Conservation (phyloP, 108 stramenopile species). For the Stephanodiscus minutulus region DNA sequence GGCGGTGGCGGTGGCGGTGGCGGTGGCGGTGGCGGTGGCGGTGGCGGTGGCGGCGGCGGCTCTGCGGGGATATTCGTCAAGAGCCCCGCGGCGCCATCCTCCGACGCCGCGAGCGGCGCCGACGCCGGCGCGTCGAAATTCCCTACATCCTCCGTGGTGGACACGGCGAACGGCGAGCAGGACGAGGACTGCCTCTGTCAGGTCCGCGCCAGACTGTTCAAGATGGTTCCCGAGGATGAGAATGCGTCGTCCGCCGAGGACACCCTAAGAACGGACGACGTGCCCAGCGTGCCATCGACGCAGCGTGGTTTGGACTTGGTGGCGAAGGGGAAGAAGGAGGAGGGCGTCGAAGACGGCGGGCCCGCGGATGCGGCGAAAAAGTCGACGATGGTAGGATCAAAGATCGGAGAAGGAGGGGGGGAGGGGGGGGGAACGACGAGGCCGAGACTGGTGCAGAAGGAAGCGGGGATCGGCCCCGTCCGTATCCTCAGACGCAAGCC, state of each 20-base stretch:
- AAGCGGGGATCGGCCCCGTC: conserved; percentile 77
- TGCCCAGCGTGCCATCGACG: conserved; percentile 45
- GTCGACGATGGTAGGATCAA: not conserved
- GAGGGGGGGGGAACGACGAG: conserved; percentile 13
- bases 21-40: no score
- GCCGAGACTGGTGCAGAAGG: conserved; percentile 56
- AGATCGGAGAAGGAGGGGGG: not conserved
- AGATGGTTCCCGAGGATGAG: conserved; percentile 45
- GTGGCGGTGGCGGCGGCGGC: not conserved
- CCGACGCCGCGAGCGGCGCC: not conserved
- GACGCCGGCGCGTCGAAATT: conserved; percentile 3
- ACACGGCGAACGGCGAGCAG: conserved; percentile 65
- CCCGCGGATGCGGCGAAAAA: conserved; percentile 10
- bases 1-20: no score
- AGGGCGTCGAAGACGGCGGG: conserved; percentile 9
- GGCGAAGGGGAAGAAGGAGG: conserved; percentile 11
- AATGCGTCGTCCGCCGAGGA: conserved; percentile 12
- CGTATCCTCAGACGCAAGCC: conserved; percentile 52
- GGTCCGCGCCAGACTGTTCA: conserved; percentile 65
- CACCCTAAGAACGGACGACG: conserved; percentile 23
- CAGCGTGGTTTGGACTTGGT: conserved; percentile 35
- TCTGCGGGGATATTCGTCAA: conserved; percentile 14
- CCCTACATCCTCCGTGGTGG: conserved; percentile 9
- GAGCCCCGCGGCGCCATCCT: not conserved
- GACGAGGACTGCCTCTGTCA: conserved; percentile 60